Conservation (phyloP, 306 rosid species). For the Malus sieversii region DNA sequence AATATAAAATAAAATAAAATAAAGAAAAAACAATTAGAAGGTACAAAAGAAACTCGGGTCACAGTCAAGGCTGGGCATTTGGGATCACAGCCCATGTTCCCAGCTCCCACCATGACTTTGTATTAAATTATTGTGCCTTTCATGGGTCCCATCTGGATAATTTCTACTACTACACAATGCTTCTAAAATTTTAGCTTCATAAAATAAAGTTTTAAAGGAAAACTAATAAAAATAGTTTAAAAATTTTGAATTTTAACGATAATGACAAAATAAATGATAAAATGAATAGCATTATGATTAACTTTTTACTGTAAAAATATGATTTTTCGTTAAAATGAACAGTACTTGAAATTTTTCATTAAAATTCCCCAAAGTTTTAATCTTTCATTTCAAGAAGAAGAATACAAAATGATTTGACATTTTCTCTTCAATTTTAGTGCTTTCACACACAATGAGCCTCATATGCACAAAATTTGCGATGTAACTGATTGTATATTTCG, state of each 20-base stretch:
- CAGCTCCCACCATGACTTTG: slow-evolving; percentile 11
- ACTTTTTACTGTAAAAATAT: no score
- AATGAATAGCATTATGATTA: no score
- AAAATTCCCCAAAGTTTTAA: neutral
- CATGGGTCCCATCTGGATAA: slow-evolving; percentile 22
- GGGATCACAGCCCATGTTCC: slow-evolving; percentile 32
- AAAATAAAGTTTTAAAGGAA: no score
- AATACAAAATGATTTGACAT: neutral
- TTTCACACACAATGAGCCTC: no score
- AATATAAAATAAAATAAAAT: neutral
- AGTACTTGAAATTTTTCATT: accelerated
- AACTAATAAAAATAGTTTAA: no score
- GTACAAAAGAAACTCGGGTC: slow-evolving; percentile 11
- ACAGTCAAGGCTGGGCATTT: slow-evolving; percentile 15
- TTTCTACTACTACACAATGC: neutral
- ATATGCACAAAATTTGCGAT: no score
- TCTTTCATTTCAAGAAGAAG: neutral
- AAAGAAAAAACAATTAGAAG: neutral
- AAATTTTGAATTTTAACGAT: no score
- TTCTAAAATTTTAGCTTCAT: no score
- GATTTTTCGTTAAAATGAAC: no score
- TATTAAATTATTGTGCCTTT: slow-evolving; percentile 15
- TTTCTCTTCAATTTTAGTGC: neutral
- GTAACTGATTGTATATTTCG: no score
- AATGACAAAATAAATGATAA: no score